These are phyloP conservation scores for Talaromyces atroroseus DNA, from an alignment of 2,329 filamentous ascomycete genomes.

Conservation along the genomic window DNA sequence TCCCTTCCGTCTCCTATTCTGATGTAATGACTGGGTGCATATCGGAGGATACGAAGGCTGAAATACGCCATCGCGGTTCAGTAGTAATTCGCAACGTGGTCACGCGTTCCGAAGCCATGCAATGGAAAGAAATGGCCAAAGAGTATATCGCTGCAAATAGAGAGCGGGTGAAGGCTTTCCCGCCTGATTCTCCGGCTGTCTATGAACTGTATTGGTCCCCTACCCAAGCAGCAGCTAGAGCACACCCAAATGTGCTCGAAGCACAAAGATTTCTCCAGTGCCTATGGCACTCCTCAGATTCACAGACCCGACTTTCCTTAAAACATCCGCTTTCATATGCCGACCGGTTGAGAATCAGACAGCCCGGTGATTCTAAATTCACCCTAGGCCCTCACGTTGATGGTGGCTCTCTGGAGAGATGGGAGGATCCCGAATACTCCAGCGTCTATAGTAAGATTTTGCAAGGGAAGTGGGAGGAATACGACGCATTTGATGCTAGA, in stretches of 20 bases:
- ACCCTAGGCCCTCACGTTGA: conserved; percentile 69
- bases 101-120: conserved; percentile 56
- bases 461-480: conserved; percentile 69
- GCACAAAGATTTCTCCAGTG: conserved; percentile 59
- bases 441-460: conserved; percentile 69
- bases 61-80: conserved; percentile 56
- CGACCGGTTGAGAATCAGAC: conserved; percentile 65
- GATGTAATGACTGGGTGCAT: conserved; percentile 36
- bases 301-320: conserved; percentile 44
- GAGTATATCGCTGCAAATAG: conserved; percentile 61
- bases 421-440: conserved; percentile 66
- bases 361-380: conserved; percentile 65
- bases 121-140: conserved; percentile 60
- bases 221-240: conserved; percentile 60
- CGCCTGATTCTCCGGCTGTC: conserved; percentile 61
- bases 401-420: conserved; percentile 68
- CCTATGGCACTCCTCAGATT: conserved; percentile 57
- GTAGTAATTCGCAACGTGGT: conserved; percentile 63
- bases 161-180: conserved; percentile 54
- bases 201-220: conserved; percentile 44
- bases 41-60: conserved; percentile 34
- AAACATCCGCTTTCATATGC: conserved; percentile 62
- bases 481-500: conserved; percentile 75
- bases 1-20: conserved; percentile 38
- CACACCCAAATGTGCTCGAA: conserved; percentile 58